Base-by-base conservation (phyloP, 179 eudicot species). In the Spergularia azorica region DNA sequence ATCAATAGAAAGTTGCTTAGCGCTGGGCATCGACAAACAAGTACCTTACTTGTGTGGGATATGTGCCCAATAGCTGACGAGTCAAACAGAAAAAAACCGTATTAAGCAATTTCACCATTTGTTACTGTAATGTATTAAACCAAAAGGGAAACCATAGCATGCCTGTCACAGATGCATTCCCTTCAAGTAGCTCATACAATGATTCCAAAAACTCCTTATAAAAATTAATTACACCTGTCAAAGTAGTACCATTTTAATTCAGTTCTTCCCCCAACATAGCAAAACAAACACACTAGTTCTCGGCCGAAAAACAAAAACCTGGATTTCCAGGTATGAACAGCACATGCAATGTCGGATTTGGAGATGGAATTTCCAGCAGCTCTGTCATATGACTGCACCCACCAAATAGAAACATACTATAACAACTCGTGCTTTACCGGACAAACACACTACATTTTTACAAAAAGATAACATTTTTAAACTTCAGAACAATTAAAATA, bases 241-340 rank as follows among this genome's bases (percentile, higher is more conserved):
- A 56, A 7, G 15, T 12, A 60, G 46, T 57, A 83, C 55, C 67
- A 41, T 50, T 36, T 58, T 36, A 63, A 8, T 1, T 74, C 56
- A 63, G 11, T 57, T 41, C 32, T 46, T 51, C 32, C 43, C 41
- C 74, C 56, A 56, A 41, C 21, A 64, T 11, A 36, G 7, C 3
- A 4, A 9, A 17, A 14, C 12, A 3, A 2, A 32, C 32, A 26
- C 32, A 26, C 2, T 0, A 26, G 32, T 26, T 26, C 32, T 26
- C 32, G 2, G 36, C 71, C 20, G 13, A 38, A 16, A 15, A 71
- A 15, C 51, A 56, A 66, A 61, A 67, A 92, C 98, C 97, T 86
- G 98, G 98, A 87, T 94, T 90, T 74, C 98, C 97, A 79, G 98
- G 94, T 82, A 94, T 84, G 81, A 94, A 85, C 63, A 94, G 38